These are phyloP conservation scores for Leptomonas pyrrhocoris DNA, from an alignment of 208 protist species.

Conservation along the genomic window DNA sequence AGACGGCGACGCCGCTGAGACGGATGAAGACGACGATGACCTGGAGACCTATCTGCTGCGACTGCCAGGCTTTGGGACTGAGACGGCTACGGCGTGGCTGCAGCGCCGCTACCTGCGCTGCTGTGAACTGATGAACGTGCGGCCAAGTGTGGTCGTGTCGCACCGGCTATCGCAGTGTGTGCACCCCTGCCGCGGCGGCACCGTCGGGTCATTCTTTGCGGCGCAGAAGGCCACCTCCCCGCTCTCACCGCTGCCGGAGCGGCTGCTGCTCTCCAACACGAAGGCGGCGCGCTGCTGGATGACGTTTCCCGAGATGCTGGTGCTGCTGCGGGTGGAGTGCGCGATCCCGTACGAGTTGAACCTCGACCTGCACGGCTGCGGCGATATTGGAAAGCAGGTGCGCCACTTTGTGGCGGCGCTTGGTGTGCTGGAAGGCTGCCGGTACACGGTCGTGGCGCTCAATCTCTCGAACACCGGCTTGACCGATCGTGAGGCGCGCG, in stretches of 20 bases:
- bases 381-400: constrained; percentile 14
- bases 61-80: constrained; percentile 2
- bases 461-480: constrained; percentile 29
- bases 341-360: constrained; percentile 24
- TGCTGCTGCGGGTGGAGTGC: constrained; percentile 17
- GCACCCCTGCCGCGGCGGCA: neutral
- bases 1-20: neutral
- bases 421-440: constrained; percentile 38
- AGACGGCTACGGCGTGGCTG: constrained; percentile 21
- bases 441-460: constrained; percentile 16
- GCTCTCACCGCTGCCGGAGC: constrained; percentile 10
- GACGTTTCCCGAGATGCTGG: constrained; percentile 16
- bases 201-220: constrained; percentile 6
- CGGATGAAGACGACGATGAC: constrained; percentile 29
- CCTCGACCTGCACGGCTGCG: constrained; percentile 23
- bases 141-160: constrained; percentile 5
- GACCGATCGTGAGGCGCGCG: constrained; percentile 25
- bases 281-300: constrained; percentile 22
- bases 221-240: constrained; percentile 7
- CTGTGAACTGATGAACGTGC: constrained; percentile 26
- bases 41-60: constrained; percentile 14
- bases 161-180: constrained; percentile 24
- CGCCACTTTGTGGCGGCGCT: constrained; percentile 36
- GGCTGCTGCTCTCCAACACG: neutral
- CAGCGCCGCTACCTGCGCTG: constrained; percentile 39